Base-by-base conservation (phyloP, 1,284 basidiomycete genomes). In the Binderoboletus segoi region DNA sequence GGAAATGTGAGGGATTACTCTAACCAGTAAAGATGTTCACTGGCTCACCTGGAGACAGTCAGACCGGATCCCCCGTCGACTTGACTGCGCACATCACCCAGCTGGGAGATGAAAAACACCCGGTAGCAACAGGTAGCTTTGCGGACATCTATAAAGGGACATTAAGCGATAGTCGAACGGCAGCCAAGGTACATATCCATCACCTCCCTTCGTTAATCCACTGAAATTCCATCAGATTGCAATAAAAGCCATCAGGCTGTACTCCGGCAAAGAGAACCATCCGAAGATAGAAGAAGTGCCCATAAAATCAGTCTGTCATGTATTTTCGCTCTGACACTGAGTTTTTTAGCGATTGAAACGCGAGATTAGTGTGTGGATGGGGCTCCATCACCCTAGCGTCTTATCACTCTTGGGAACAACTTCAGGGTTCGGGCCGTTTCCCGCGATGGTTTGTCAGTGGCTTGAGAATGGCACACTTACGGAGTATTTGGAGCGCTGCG, bases 381-480 rank as follows among this genome's bases (percentile, higher is more conserved):
- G 49, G 12, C 49, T 61, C 32, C 40, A 49, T 1, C 60, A 61
- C 33, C 1, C 21, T 33, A 59, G 46, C n/a, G 47, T 50, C n/a
- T 12, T 59, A 11, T 4, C 42, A 6, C 11, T 58, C 4, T 21
- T 52, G 24, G 51, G 58, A 32, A 56, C 45, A 41, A 51, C 56
- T 21, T 48, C 40, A 10, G 56, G 47, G 23, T 59, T 41, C 11
- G 48, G 60, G 1, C 49, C 10, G 3, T 49, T 59, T 30, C 55
- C 60, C 35, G 52, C 52, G 6, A 61, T 61, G 52, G 60, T 61
- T 33, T 59, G 55, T 49, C 60, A 51, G 1, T 61, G 56, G 60
- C n/a, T 59, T 5, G 49, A 59, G 8, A 58, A 59, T 47, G 60
- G 49, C 15, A 28, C 60, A 18, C 23, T 60, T 20, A 61, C 60